Conservation (phyloP, 371 early-diverging fungal genomes). For the Rhizomucor pusillus region DNA sequence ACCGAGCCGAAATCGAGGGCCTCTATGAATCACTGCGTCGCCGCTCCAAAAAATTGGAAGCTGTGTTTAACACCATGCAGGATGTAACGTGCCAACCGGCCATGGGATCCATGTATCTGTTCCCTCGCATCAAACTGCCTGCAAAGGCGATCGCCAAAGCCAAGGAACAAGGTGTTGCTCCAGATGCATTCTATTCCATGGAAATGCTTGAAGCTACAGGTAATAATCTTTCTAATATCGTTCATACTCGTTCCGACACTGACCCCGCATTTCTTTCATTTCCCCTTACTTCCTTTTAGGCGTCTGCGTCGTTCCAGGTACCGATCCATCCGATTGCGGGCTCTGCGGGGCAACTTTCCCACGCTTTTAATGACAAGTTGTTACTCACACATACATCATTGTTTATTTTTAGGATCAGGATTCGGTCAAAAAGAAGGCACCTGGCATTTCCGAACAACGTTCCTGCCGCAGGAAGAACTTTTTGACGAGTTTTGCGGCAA, state of each 20-base stretch:
- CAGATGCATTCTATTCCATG: slow-evolving; percentile 73
- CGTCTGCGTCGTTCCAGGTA: slow-evolving; percentile 14
- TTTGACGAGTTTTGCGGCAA: slow-evolving; percentile 85
- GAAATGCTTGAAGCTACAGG: slow-evolving; percentile 92
- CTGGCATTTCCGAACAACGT: slow-evolving; percentile 95
- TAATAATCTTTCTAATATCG: slow-evolving; percentile 11
- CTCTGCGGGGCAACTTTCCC: neutral
- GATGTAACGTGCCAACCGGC: slow-evolving; percentile 88
- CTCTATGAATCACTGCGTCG: slow-evolving; percentile 86
- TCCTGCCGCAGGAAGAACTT: slow-evolving; percentile 89
- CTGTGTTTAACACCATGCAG: slow-evolving; percentile 81
- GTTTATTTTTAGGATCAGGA: slow-evolving; percentile 56
- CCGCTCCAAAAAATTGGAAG: slow-evolving; percentile 73
- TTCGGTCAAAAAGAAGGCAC: slow-evolving; percentile 92
- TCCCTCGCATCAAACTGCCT: slow-evolving; percentile 83
- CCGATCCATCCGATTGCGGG: neutral
- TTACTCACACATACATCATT: slow-evolving; percentile 8
- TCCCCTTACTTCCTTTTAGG: slow-evolving; percentile 2
- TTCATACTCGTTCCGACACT: neutral
- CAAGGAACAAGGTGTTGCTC: slow-evolving; percentile 52
- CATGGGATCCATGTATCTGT: slow-evolving; percentile 94
- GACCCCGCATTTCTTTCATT: neutral
- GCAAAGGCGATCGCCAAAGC: slow-evolving; percentile 74
- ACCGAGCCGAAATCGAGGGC: slow-evolving; percentile 65
- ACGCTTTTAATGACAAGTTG: slow-evolving; percentile 3